Evolutionary conservation across 2,329 filamentous ascomycete genomes (phyloP).

Genomic region (Trichoderma koningii): DNA sequence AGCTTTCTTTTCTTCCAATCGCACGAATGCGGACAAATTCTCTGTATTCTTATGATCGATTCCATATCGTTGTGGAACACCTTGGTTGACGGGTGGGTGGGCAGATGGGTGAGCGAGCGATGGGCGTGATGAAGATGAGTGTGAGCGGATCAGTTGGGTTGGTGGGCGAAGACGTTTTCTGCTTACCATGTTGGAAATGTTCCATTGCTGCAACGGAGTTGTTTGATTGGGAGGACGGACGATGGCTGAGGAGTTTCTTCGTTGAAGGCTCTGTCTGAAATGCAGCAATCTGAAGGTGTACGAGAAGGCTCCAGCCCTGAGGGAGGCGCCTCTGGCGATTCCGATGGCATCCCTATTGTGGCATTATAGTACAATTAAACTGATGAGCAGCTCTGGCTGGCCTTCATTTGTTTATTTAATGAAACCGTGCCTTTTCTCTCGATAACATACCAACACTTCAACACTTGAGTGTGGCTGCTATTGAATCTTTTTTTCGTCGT

Average conservation of each 20-base stretch:
- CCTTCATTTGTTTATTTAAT: conserved; percentile 12
- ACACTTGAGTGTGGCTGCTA: not conserved
- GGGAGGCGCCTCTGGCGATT: conserved; percentile 5
- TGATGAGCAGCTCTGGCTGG: conserved; percentile 14
- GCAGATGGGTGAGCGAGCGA: too few species aligned
- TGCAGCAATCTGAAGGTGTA: conserved; percentile 7
- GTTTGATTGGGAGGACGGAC: not conserved
- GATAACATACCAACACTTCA: not conserved
- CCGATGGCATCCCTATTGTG: conserved; percentile 15
- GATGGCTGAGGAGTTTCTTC: conserved; percentile 7
- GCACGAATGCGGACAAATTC: conserved; percentile 18
- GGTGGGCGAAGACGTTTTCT: conserved; percentile 8
- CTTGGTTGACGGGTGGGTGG: not conserved
- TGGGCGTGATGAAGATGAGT: not conserved
- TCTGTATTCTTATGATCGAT: conserved; percentile 18
- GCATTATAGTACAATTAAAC: conserved; percentile 26
- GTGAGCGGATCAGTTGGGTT: not conserved
- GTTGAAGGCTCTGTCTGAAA: not conserved
- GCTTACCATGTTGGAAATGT: not conserved
- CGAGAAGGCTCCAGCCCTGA: conserved; percentile 1
- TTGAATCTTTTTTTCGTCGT: not conserved
- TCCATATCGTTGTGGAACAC: conserved; percentile 13
- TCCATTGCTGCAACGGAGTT: conserved; percentile 1
- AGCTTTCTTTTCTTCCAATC: conserved; percentile 27
- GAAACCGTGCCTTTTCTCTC: not conserved